These are phyloP conservation scores for Cercospora canescens DNA, from an alignment of 2,329 filamentous ascomycete species.

Conservation along the genomic window DNA sequence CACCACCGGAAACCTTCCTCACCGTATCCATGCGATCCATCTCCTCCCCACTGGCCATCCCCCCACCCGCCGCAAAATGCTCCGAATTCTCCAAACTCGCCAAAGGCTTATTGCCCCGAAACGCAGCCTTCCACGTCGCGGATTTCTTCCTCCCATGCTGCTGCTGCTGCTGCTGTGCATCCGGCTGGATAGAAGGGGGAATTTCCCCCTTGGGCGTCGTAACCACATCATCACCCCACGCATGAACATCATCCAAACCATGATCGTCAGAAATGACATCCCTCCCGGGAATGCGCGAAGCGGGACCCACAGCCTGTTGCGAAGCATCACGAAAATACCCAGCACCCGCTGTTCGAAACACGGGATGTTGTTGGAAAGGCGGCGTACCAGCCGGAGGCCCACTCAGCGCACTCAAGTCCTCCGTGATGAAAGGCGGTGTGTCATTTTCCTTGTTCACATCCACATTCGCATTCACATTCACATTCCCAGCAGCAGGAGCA, in stretches of 20 bases:
- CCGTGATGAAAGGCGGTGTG: neutral
- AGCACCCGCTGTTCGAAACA: slow-evolving; percentile 20
- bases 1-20: neutral
- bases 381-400: slow-evolving; percentile 27
- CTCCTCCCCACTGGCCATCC: neutral
- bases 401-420: slow-evolving; percentile 26
- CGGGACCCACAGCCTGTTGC: neutral
- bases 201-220: neutral
- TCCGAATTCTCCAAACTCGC: slow-evolving; percentile 10
- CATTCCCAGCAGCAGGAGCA: neutral
- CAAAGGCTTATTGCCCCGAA: neutral
- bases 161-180: slow-evolving; percentile 21
- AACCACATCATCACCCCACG: slow-evolving; percentile 1
- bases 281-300: neutral
- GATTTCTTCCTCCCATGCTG: slow-evolving; percentile 22
- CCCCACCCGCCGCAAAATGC: neutral
- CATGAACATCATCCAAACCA: slow-evolving; percentile 16
- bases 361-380: slow-evolving; percentile 30
- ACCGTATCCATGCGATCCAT: neutral
- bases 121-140: neutral
- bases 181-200: neutral
- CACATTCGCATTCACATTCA: neutral
- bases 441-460: neutral
- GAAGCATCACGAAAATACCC: slow-evolving; percentile 24
- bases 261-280: slow-evolving; percentile 20